Evolutionary conservation across 306 rosid genomes (phyloP).

Genomic region (Purshia tridentata): DNA sequence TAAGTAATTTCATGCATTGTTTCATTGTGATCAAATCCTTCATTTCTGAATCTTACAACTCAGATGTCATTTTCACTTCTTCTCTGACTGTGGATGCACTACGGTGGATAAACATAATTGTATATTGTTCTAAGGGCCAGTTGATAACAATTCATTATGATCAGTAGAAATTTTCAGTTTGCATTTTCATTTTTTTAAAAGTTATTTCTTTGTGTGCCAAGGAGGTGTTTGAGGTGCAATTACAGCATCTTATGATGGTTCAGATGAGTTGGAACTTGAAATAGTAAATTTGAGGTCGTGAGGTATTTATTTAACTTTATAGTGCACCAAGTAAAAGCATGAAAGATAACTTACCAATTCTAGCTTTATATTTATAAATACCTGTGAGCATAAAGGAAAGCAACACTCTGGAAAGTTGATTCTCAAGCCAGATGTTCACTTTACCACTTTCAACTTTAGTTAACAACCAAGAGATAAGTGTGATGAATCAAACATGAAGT

Average conservation of each 20-base stretch:
- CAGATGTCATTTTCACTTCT: not conserved
- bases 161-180: slow-evolving; percentile 1
- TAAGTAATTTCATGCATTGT: not conserved
- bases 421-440: not conserved
- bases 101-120: not conserved
- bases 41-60: too few relatives aligned
- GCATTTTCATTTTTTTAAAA: not conserved
- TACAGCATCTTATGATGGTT: not conserved
- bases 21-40: too few relatives aligned
- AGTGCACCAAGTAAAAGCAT: not conserved
- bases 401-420: not conserved
- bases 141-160: not conserved
- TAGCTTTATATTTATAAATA: not conserved
- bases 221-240: slow-evolving; percentile 2
- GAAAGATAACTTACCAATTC: not conserved
- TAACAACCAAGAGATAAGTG: not conserved
- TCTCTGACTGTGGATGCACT: not conserved
- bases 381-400: not conserved
- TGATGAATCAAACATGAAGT: not conserved
- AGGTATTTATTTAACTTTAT: not conserved
- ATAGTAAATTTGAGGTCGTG: not conserved
- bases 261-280: not conserved
- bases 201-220: not conserved
- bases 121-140: not conserved
- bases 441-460: not conserved